Evolutionary conservation across 352 stramenopile genomes (phyloP).

Genomic region (Pythium aphanidermatum): DNA sequence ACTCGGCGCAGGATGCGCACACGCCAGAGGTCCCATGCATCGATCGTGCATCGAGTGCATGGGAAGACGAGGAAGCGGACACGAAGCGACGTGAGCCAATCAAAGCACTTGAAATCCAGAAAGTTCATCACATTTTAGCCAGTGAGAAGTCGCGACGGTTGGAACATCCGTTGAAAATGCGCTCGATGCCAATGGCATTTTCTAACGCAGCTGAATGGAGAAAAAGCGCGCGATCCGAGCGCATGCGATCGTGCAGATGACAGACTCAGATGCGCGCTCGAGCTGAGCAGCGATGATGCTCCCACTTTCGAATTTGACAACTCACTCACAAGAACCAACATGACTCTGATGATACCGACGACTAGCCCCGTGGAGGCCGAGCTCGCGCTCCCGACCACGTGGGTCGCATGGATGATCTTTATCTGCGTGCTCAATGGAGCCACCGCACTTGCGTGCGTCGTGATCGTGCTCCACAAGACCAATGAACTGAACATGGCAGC

Average conservation of each 20-base stretch:
- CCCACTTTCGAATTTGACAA: slow-evolving; percentile 26
- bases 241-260: neutral
- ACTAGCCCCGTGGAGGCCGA: slow-evolving; percentile 6
- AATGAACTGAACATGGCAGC: too few relatives aligned
- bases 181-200: too few relatives aligned
- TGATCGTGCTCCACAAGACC: slow-evolving; percentile 19
- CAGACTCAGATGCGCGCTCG: slow-evolving; percentile 5
- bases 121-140: slow-evolving; percentile 15
- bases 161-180: slow-evolving; percentile 17
- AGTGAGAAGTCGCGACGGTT: slow-evolving; percentile 9
- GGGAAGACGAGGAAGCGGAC: neutral
- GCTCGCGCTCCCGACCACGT: slow-evolving; percentile 12
- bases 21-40: slow-evolving; percentile 9
- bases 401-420: slow-evolving; percentile 24
- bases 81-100: slow-evolving; percentile 21
- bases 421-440: slow-evolving; percentile 22
- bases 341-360: slow-evolving; percentile 9
- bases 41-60: slow-evolving; percentile 6
- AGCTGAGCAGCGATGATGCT: neutral
- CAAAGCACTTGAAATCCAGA: slow-evolving; percentile 13
- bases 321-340: slow-evolving; percentile 11
- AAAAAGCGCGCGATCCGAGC: slow-evolving; percentile 14
- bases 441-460: slow-evolving; percentile 19
- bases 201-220: slow-evolving; percentile 1
- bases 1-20: too few relatives aligned